A percentile compares a stretch with the other conserved stretches of the same genome.
Conservation (phyloP, 2,329 filamentous ascomycete genomes). For the Penicillium sp. region DNA sequence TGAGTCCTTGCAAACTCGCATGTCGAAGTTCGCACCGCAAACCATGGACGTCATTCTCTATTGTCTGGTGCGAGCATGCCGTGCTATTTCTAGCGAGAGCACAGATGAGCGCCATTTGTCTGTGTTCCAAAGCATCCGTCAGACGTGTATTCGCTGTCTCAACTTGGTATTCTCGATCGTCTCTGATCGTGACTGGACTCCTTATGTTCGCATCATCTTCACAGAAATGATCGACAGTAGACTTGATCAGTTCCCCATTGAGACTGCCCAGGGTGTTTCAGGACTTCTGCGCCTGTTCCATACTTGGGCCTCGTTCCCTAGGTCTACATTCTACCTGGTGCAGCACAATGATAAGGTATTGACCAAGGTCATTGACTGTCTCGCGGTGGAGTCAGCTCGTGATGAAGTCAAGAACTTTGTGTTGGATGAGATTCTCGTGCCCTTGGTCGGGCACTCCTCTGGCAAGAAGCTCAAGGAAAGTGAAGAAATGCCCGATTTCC, state of each 20-base stretch:
- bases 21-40: conserved; percentile 66
- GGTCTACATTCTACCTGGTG: conserved; percentile 70
- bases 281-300: conserved; percentile 77
- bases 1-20: conserved; percentile 75
- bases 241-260: conserved; percentile 74
- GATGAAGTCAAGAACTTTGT: conserved; percentile 85
- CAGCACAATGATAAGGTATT: conserved; percentile 63
- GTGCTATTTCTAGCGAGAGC: conserved; percentile 43
- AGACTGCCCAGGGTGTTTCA: conserved; percentile 88
- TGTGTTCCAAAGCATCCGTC: conserved; percentile 53
- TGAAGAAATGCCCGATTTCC: conserved; percentile 45
- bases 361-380: conserved; percentile 69
- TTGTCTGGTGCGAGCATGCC: conserved; percentile 73
- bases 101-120: conserved; percentile 35
- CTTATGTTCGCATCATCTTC: conserved; percentile 71
- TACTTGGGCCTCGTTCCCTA: conserved; percentile 72
- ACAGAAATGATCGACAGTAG: conserved; percentile 75
- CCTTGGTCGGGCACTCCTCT: conserved; percentile 63
- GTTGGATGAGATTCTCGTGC: conserved; percentile 70
- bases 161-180: conserved; percentile 76
- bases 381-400: conserved; percentile 73
- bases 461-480: conserved; percentile 56
- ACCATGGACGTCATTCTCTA: conserved; percentile 79
- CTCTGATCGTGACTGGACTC: conserved; percentile 68
- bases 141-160: conserved; percentile 75